phyloP scores from a whole-genome alignment of 352 stramenopile genomes.

The Globisporangium cederbergense region DNA sequence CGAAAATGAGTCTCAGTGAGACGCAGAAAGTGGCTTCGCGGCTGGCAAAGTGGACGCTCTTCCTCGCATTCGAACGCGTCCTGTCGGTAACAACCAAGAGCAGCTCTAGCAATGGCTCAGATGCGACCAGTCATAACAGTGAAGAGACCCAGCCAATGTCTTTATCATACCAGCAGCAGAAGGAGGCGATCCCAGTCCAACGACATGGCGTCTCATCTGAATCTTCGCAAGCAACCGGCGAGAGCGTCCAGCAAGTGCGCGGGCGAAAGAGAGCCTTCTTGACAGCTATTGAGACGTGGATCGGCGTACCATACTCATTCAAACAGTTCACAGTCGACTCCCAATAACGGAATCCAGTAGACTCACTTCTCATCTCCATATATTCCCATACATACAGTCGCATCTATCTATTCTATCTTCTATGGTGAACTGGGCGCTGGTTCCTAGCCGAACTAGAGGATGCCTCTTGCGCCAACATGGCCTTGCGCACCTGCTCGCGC shows the following conservation, averaged over 20 bases:
- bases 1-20: conserved; percentile 37
- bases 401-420: conserved; percentile 1
- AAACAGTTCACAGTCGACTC: conserved; percentile 37
- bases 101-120: background rate
- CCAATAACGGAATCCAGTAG: background rate
- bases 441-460: background rate
- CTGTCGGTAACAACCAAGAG: background rate
- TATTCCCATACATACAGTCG: background rate
- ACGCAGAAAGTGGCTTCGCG: conserved; percentile 59
- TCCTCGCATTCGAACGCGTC: conserved; percentile 42
- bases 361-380: background rate
- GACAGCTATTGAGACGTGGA: conserved; percentile 23
- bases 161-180: conserved; percentile 36
- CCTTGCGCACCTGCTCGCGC: conserved; percentile 32
- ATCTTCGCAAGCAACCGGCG: background rate
- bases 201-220: background rate
- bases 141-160: background rate
- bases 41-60: conserved; percentile 57
- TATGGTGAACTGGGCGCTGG: background rate
- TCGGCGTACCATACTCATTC: conserved; percentile 30
- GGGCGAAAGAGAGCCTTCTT: conserved; percentile 11
- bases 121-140: background rate
- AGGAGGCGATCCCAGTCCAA: conserved; percentile 27
- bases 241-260: background rate
- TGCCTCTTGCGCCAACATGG: conserved; percentile 5